Percentiles rank a stretch among this genome's conserved stretches.
Conservation (phyloP, 306 rosid genomes). For the Crotalaria pallida region DNA sequence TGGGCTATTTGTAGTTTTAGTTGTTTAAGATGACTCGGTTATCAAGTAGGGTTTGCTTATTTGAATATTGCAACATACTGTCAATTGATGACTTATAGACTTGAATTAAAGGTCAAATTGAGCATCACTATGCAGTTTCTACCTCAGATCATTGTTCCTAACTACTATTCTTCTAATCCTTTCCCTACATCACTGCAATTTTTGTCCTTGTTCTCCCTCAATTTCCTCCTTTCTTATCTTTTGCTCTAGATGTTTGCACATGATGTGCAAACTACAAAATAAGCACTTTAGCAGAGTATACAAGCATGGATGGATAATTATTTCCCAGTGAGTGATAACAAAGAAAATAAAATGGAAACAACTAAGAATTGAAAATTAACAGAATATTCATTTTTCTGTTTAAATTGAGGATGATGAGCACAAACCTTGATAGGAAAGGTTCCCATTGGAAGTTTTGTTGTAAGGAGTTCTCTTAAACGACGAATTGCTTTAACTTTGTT, state of each 20-base stretch:
- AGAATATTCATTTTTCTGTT: conserved; percentile 3
- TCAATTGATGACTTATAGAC: not conserved
- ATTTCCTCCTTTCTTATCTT: not conserved
- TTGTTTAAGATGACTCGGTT: not conserved
- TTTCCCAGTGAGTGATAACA: not conserved
- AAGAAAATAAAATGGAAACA: conserved; percentile 11
- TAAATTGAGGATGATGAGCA: conserved; percentile 18
- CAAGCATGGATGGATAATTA: not conserved
- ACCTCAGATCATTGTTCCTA: not conserved
- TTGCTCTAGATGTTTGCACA: not conserved
- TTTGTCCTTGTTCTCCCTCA: not conserved
- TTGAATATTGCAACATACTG: not conserved
- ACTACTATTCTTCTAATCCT: not conserved
- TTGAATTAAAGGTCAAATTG: not conserved
- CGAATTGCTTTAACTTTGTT: conserved; percentile 98
- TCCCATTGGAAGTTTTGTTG: conserved; percentile 94
- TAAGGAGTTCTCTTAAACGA: conserved; percentile 92
- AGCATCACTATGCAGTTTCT: not conserved
- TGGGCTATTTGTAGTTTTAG: not conserved
- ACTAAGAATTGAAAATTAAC: not conserved
- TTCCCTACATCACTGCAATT: not conserved
- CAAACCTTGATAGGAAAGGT: conserved; percentile 97
- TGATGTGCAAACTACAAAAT: not conserved
- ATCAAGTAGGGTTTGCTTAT: not conserved
- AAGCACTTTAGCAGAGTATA: not conserved